These are phyloP conservation scores for Crithidia sp. DNA, from an alignment of 208 protist genomes.

Conservation along the genomic window DNA sequence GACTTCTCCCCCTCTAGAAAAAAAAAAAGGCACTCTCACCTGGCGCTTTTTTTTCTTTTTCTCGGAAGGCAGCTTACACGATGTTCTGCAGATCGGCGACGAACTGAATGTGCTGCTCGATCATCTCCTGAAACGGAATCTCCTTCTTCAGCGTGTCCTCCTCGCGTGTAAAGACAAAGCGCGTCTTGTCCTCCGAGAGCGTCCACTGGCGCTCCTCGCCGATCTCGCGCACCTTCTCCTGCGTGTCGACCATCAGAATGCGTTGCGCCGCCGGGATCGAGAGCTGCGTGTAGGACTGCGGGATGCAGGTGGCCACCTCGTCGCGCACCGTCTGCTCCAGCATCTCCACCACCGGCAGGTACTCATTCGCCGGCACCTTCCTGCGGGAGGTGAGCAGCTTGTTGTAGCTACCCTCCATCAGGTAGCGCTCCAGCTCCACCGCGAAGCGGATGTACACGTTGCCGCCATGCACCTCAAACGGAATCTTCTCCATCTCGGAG, in stretches of 20 bases:
- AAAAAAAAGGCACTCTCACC: not conserved
- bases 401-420: constrained; percentile 95
- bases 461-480: constrained; percentile 65
- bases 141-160: constrained; percentile 77
- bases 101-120: constrained; percentile 78
- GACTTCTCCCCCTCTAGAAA: too few relatives aligned
- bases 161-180: constrained; percentile 81
- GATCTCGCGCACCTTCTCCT: constrained; percentile 73
- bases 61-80: constrained; percentile 43
- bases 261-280: constrained; percentile 80
- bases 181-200: constrained; percentile 45
- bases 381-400: constrained; percentile 87
- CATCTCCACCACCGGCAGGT: constrained; percentile 90
- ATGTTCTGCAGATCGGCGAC: constrained; percentile 85
- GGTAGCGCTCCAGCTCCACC: constrained; percentile 87
- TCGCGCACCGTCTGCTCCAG: constrained; percentile 89
- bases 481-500: constrained; percentile 93
- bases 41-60: not conserved
- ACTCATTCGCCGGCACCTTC: constrained; percentile 91
- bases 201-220: constrained; percentile 65
- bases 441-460: constrained; percentile 88
- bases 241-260: constrained; percentile 85
- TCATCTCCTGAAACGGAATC: constrained; percentile 85
- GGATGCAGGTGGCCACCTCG: constrained; percentile 91
- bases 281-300: constrained; percentile 81